Conservation (phyloP, 129 eudicot species). For the Dittrichia graveolens region DNA sequence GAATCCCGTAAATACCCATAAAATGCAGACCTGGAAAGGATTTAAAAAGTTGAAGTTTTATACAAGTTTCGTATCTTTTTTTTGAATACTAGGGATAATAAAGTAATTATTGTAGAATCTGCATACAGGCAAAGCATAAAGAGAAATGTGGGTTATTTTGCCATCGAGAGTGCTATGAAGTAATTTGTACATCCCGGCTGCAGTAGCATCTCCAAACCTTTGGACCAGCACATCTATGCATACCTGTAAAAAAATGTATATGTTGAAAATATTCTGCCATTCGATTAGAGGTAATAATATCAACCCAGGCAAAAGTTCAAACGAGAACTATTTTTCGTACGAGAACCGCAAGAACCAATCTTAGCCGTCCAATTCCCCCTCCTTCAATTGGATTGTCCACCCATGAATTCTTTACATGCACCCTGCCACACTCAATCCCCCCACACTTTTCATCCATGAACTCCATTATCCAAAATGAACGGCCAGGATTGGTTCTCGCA, state of each 20-base stretch:
- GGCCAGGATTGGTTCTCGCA: too few species aligned
- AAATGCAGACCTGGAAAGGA: slow-evolving; percentile 58
- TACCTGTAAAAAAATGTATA: slow-evolving; percentile 46
- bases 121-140: slow-evolving; percentile 85
- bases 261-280: not conserved
- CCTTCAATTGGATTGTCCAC: too few species aligned
- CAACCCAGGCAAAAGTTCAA: too few species aligned
- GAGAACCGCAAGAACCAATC: too few species aligned
- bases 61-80: not conserved
- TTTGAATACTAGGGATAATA: not conserved
- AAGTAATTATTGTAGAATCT: not conserved
- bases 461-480: too few species aligned
- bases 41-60: not conserved
- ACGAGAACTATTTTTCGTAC: too few species aligned
- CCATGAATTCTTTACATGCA: too few species aligned
- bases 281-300: not conserved
- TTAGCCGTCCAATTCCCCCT: too few species aligned
- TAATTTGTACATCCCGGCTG: slow-evolving; percentile 91
- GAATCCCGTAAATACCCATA: slow-evolving; percentile 77
- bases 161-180: slow-evolving; percentile 63
- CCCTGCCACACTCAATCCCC: too few species aligned
- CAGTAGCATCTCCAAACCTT: slow-evolving; percentile 96
- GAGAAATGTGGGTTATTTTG: slow-evolving; percentile 61
- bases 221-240: slow-evolving; percentile 97
- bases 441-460: too few species aligned